phyloP scores from a whole-genome alignment of 441 rosid species.

The Gossypium laxum region DNA sequence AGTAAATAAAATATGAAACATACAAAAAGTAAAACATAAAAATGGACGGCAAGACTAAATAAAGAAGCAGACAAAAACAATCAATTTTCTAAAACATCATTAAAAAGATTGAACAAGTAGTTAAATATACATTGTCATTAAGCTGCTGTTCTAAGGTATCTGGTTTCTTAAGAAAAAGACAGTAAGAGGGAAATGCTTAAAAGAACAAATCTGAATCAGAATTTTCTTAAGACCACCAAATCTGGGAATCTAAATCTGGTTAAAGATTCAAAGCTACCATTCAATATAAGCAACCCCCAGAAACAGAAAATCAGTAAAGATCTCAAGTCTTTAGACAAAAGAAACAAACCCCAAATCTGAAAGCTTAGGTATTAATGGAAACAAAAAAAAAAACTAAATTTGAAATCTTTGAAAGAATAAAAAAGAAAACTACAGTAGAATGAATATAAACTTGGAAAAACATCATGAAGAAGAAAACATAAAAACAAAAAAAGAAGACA shows the following conservation, averaged over 20 bases:
- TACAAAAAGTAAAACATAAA: conserved; percentile 11
- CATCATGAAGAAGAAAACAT: neutral
- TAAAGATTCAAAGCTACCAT: neutral
- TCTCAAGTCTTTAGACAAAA: conserved; percentile 2
- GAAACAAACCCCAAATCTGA: conserved; percentile 7
- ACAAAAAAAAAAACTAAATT: neutral
- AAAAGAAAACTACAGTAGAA: neutral
- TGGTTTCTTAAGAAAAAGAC: conserved; percentile 9
- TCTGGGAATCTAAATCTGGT: conserved; percentile 3
- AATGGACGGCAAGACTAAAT: conserved; percentile 17
- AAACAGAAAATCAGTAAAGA: conserved; percentile 9
- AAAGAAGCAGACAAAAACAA: conserved; percentile 9
- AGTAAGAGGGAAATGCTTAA: conserved; percentile 7
- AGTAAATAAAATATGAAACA: neutral
- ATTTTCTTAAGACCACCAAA: neutral
- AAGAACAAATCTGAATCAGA: neutral
- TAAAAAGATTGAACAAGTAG: neutral
- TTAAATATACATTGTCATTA: conserved; percentile 10
- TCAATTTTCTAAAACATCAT: neutral
- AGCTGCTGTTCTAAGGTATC: conserved; percentile 7
- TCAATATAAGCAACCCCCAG: neutral
- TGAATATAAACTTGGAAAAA: neutral
- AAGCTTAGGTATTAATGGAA: neutral
- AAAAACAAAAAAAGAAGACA: neutral
- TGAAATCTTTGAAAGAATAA: neutral